Conservation (phyloP, 75 land plant genomes). For the Cunninghamia lanceolata region DNA sequence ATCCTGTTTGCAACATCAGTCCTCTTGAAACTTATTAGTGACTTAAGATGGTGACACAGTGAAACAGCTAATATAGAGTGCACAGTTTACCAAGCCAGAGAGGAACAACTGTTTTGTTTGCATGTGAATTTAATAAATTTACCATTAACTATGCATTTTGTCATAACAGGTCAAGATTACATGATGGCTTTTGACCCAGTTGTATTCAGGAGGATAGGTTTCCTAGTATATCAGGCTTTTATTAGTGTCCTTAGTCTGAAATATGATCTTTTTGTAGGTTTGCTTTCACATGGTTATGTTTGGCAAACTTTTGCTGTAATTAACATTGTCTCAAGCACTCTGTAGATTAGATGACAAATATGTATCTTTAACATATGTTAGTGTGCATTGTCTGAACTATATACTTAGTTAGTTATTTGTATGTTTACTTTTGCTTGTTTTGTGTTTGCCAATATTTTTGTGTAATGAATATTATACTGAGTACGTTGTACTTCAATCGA, state of each 20-base stretch:
- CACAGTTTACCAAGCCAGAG: neutral
- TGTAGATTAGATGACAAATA: too few species aligned
- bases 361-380: too few species aligned
- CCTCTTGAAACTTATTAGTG: neutral
- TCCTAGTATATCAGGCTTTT: neutral
- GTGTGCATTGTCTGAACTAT: too few species aligned
- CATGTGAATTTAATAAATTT: neutral
- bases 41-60: neutral
- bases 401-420: neutral
- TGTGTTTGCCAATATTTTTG: neutral
- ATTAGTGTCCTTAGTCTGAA: neutral
- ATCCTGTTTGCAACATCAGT: neutral
- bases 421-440: neutral
- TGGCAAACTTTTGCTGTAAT: neutral
- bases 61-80: neutral
- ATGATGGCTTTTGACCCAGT: neutral
- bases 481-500: neutral
- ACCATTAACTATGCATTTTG: neutral
- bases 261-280: neutral
- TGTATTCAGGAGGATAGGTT: too few species aligned
- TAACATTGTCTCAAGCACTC: neutral
- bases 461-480: neutral
- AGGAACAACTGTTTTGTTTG: neutral
- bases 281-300: neutral
- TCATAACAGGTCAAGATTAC: neutral